Evolutionary conservation across 768 basidiomycete genomes (phyloP), one percentile per base, ranked within the genome.

Genomic region (Pleurotus tuber-regium): DNA sequence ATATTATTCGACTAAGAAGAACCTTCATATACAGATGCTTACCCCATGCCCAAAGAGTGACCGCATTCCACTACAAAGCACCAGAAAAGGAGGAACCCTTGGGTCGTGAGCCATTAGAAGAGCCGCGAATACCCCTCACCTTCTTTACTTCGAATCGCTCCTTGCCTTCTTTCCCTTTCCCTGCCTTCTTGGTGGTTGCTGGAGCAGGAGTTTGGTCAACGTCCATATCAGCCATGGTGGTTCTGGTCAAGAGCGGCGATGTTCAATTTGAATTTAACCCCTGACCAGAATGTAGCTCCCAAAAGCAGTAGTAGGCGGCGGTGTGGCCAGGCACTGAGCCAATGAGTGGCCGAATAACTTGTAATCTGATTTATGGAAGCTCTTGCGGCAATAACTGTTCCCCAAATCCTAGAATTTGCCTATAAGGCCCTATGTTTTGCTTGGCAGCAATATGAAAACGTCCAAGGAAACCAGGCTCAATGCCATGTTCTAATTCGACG

Each of bases 31-130:
- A n/a, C n/a, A 43, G 38, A 36, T 41, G 56, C 79, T 52, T 56
- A 95, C 94, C 95, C 96, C 97, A 98, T 16, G 97, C 93, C 97
- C 97, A 99, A 0, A 99, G 77, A 1, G 97, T 81, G 47, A 98
- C 97, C 10, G 97, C 97, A 63, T 98, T 98, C 97, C 97, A 99
- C 97, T 99, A 56, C 23, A 16, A 47, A 46, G 42, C 12, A 48
- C 42, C 43, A 51, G 47, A n/a, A 31, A n/a, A n/a, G n/a, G n/a
- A n/a, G n/a, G n/a, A n/a, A n/a, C n/a, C n/a, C n/a, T n/a, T 53
- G 16, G 52, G 54, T 42, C 18, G 25, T 6, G 36, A 33, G 42
- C 30, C n/a, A 46, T n/a, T 31, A 46, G 8, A 7, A 14, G 21
- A 9, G 30, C 2, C n/a, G 25, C 18, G 8, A 19, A 49, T 48